phyloP scores from a whole-genome alignment of 257 asterid genomes.

The Nicotiana tabacum region DNA sequence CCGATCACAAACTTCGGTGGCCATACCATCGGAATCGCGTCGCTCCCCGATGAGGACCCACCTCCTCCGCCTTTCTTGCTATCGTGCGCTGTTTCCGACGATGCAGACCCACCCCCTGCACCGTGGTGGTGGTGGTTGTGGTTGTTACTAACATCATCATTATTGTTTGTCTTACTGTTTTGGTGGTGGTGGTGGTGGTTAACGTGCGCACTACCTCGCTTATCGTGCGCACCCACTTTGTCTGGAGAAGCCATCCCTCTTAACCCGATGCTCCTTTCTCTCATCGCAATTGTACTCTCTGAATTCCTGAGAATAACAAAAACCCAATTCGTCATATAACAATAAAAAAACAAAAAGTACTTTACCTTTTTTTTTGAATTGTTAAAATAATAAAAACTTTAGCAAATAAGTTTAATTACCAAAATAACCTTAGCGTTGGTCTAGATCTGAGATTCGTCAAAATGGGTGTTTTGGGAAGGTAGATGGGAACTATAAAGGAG shows the following conservation, averaged over 20 bases:
- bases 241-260: constrained; percentile 45
- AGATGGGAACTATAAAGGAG: constrained; percentile 1
- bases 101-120: constrained; percentile 67
- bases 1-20: constrained; percentile 81
- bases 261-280: constrained; percentile 44
- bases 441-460: constrained; percentile 35
- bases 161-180: background rate
- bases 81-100: constrained; percentile 54
- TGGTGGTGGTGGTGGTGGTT: constrained; percentile 21
- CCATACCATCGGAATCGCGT: constrained; percentile 57
- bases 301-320: constrained; percentile 51
- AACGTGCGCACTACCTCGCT: constrained; percentile 16
- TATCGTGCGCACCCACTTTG: constrained; percentile 26
- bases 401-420: constrained; percentile 24
- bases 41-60: constrained; percentile 65
- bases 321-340: constrained; percentile 7
- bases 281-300: constrained; percentile 37
- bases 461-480: constrained; percentile 13
- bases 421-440: constrained; percentile 40
- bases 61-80: constrained; percentile 37
- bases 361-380: background rate
- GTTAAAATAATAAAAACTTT: background rate
- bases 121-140: constrained; percentile 25
- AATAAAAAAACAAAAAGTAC: background rate
- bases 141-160: constrained; percentile 10